Evolutionary conservation across 2,329 filamentous ascomycete genomes (phyloP), one percentile per base, ranked within the genome.

Genomic region (Biscogniauxia marginata): DNA sequence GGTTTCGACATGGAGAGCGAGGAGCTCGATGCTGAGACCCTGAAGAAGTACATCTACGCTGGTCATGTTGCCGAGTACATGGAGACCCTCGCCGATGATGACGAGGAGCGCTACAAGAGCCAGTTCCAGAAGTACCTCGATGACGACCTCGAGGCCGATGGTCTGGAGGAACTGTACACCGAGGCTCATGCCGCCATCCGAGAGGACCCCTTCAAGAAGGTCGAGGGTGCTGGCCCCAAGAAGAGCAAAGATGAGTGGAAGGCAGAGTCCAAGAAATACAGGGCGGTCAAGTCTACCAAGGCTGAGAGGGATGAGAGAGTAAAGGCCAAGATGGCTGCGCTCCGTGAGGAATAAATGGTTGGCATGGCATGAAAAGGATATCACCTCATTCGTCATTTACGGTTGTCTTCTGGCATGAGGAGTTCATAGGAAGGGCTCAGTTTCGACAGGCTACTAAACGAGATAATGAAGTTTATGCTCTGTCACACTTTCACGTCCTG

Each of bases 21-120:
- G 89, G 93, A 98, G 86, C 91, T 99, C 73, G 95, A 99, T 72
- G 86, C 92, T 73, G 95, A 99, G 79, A 89, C 86, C 68, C 91
- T 99, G 76, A 92, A 93, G 86, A 96, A 93, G 85, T 99, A 99
- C 89, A 99, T 99, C 85, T 93, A 91, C 79, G 95, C 85, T 75
- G 93, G 95, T 62, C 95, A 99, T 87, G 91, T 99, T 66, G 93
- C 93, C 70, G 95, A 99, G 87, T 99, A 99, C 88, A 99, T 99
- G 95, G 95, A 99, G 89, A 95, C 89, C 58, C 90, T 99, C 66
- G 95, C 95, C 80, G 95, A 99, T 73, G 95, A 99, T 76, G 95
- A 99, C 75, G 95, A 99, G 90, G 95, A 99, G 87, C 93, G 95
- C 77, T 99, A 91, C 91, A 93, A 93, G 86, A 87, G 86, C 71